Evolutionary conservation across 2,329 filamentous ascomycete genomes (phyloP).

Genomic region (Trichoderma endophyticum): DNA sequence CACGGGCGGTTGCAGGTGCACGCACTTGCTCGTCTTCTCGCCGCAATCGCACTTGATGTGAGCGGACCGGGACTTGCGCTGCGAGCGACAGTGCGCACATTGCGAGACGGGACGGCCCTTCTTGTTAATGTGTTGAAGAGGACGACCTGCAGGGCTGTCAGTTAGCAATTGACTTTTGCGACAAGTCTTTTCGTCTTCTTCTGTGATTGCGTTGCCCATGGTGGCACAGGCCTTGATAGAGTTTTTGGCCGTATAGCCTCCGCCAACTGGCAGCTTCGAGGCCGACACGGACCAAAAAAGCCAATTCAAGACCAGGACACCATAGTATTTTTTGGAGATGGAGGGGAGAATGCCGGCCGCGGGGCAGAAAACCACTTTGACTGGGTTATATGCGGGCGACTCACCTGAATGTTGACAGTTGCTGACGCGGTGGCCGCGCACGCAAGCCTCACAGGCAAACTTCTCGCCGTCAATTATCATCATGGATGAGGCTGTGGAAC

Average conservation of each 20-base stretch:
- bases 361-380: neutral
- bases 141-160: conserved; percentile 62
- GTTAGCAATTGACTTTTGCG: neutral
- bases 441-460: conserved; percentile 96
- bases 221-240: neutral
- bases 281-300: neutral
- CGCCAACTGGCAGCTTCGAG: neutral
- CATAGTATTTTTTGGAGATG: conserved; percentile 7
- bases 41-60: conserved; percentile 97
- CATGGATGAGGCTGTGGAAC: conserved; percentile 17
- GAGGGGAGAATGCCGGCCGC: conserved; percentile 8
- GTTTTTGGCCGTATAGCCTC: neutral
- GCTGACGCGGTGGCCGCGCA: conserved; percentile 97
- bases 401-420: conserved; percentile 94
- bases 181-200: neutral
- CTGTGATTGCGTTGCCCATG: neutral
- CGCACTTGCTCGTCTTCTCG: conserved; percentile 76
- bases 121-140: conserved; percentile 91
- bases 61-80: conserved; percentile 92
- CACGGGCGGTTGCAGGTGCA: conserved; percentile 55
- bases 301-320: conserved; percentile 2
- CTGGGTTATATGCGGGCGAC: conserved; percentile 36
- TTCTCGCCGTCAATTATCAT: conserved; percentile 96
- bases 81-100: conserved; percentile 92
- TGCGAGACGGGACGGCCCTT: conserved; percentile 97